Percentiles rank a stretch among this genome's conserved stretches.
phyloP scores from a whole-genome alignment of 1,139 yeast genomes.

The Taphrina confusa region DNA sequence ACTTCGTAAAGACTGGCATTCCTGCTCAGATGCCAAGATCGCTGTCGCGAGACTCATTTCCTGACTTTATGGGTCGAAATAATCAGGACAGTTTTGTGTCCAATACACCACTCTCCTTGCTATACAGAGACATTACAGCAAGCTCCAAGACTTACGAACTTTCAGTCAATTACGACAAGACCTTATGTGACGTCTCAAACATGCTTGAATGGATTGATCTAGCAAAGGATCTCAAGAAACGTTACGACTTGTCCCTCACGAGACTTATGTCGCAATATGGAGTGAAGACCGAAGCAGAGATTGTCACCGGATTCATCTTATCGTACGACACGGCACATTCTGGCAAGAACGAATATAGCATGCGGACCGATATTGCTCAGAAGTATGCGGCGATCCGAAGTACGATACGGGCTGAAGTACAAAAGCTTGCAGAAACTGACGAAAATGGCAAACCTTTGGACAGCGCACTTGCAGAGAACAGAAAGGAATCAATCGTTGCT shows the following conservation, averaged over 20 bases:
- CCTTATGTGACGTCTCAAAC: conserved; percentile 18
- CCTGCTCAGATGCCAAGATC: conserved; percentile 26
- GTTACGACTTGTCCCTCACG: conserved; percentile 27
- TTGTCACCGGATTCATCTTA: conserved; percentile 36
- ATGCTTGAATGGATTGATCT: conserved; percentile 16
- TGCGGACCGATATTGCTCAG: conserved; percentile 22
- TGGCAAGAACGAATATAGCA: conserved; percentile 23
- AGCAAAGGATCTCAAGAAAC: conserved; percentile 17
- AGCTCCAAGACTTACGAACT: not conserved
- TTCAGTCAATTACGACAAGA: conserved; percentile 13
- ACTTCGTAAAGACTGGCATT: conserved; percentile 37
- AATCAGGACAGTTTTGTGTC: not conserved
- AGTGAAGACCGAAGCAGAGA: conserved; percentile 33
- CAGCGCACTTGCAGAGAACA: not conserved
- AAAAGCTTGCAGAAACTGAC: not conserved
- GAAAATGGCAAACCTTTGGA: not conserved
- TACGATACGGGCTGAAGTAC: not conserved
- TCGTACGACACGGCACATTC: conserved; percentile 6
- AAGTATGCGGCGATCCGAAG: not conserved
- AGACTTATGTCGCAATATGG: conserved; percentile 35
- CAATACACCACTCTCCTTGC: conserved; percentile 4
- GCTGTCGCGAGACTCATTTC: conserved; percentile 22
- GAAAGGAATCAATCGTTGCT: conserved; percentile 28
- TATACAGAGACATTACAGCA: not conserved
- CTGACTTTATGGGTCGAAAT: conserved; percentile 36